These are phyloP conservation scores for Aspergillus ibericus DNA, from an alignment of 2,329 filamentous ascomycete genomes.

Conservation along the genomic window DNA sequence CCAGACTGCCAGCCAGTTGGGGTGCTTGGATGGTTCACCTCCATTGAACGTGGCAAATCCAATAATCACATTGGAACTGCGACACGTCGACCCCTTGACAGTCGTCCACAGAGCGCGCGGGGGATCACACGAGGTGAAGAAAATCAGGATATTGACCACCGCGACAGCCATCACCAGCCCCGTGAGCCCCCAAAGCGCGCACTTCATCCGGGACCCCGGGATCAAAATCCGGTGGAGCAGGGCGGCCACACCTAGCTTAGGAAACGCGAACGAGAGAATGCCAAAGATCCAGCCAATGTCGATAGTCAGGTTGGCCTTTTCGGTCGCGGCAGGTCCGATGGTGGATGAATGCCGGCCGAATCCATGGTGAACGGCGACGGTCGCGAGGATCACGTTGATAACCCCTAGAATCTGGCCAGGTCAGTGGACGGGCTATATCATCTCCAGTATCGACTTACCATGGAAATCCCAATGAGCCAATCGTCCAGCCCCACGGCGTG, in stretches of 20 bases:
- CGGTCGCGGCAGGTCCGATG: conserved; percentile 23
- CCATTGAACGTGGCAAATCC: conserved; percentile 41
- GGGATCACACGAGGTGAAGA: conserved; percentile 45
- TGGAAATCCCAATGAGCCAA: conserved; percentile 34
- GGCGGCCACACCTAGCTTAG: conserved; percentile 27
- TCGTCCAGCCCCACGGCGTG: conserved; percentile 38
- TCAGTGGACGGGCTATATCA: not conserved
- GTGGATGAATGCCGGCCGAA: conserved; percentile 41
- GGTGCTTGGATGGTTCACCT: no score
- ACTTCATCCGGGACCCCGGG: conserved; percentile 13
- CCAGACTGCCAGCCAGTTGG: no score
- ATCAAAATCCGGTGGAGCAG: conserved; percentile 25
- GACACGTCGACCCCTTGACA: conserved; percentile 32
- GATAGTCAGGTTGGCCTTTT: conserved; percentile 23
- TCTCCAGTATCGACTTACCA: conserved; percentile 26
- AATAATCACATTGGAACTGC: conserved; percentile 36
- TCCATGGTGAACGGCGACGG: conserved; percentile 38
- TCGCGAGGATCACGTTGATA: conserved; percentile 35
- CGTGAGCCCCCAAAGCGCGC: conserved; percentile 25
- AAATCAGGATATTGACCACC: conserved; percentile 36
- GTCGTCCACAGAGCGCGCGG: conserved; percentile 40
- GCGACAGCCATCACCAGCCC: conserved; percentile 31
- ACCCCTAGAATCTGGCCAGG: conserved; percentile 34
- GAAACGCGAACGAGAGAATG: conserved; percentile 25
- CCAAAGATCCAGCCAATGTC: conserved; percentile 26